Conservation (phyloP, 2,329 filamentous ascomycete species). For the Coleophoma eucalyptorum region DNA sequence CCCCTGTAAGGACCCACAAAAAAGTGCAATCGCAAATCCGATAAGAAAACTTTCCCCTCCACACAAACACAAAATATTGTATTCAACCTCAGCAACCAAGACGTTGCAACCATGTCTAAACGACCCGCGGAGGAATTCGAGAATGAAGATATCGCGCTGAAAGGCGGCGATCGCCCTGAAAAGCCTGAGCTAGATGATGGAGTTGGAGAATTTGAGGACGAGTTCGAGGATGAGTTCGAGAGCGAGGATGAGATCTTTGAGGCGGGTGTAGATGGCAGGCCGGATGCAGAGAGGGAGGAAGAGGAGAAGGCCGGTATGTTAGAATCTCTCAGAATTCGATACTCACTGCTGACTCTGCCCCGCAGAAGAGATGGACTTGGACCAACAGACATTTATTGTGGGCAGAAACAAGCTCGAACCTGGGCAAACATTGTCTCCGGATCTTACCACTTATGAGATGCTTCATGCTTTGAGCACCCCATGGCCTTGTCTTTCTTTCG, state of each 20-base stretch:
- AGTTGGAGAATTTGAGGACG: slow-evolving; percentile 87
- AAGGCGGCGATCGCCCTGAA: slow-evolving; percentile 58
- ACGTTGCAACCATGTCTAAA: slow-evolving; percentile 49
- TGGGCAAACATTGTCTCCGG: slow-evolving; percentile 86
- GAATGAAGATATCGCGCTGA: slow-evolving; percentile 46
- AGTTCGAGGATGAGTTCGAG: slow-evolving; percentile 90
- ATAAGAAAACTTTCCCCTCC: slow-evolving; percentile 2
- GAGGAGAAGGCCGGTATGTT: slow-evolving; percentile 71
- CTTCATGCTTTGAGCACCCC: slow-evolving; percentile 90
- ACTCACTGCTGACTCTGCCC: slow-evolving; percentile 10
- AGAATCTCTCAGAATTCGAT: slow-evolving; percentile 6
- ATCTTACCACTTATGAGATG: slow-evolving; percentile 96
- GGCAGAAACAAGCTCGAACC: slow-evolving; percentile 87
- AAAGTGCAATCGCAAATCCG: background rate
- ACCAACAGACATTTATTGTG: slow-evolving; percentile 93
- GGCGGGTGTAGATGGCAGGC: slow-evolving; percentile 87
- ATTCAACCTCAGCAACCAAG: background rate
- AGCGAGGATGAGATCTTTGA: slow-evolving; percentile 90
- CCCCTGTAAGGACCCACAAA: background rate
- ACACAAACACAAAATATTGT: background rate
- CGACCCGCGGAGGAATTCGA: slow-evolving; percentile 47
- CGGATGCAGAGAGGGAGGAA: slow-evolving; percentile 87
- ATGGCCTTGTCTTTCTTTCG: slow-evolving; percentile 96
- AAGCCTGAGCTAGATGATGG: slow-evolving; percentile 63
- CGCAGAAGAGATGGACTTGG: slow-evolving; percentile 81